phyloP scores from a whole-genome alignment of 2,329 filamentous ascomycete genomes.

The Colletotrichum viniferum region DNA sequence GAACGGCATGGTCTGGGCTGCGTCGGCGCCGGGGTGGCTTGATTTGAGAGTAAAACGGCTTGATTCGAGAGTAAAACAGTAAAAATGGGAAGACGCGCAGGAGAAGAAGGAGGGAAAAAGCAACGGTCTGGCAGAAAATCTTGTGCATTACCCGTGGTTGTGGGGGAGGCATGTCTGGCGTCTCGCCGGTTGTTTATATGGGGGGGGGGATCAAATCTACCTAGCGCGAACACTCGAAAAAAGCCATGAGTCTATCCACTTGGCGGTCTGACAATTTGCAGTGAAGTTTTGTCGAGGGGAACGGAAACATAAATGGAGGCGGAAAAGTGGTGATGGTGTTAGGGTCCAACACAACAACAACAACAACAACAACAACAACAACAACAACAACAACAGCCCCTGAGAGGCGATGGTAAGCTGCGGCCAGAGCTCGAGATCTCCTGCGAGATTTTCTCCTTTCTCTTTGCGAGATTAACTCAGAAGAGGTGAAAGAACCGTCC shows the following conservation, averaged over 20 bases:
- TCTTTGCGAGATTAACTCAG: neutral
- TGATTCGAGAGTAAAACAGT: neutral
- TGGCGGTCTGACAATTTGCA: neutral
- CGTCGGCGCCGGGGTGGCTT: neutral
- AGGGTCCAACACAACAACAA: neutral
- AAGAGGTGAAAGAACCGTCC: neutral
- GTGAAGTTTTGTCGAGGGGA: neutral
- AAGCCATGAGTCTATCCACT: neutral
- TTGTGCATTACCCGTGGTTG: neutral
- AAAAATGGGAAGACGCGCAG: neutral
- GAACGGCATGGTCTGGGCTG: neutral
- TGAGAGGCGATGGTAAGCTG: neutral
- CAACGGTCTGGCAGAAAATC: neutral
- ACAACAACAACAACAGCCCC: too few species aligned
- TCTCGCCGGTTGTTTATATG: neutral
- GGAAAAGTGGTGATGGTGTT: neutral
- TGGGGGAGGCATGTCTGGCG: neutral
- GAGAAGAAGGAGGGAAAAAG: neutral
- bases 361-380: too few species aligned
- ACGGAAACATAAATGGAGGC: neutral
- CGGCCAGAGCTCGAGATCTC: neutral
- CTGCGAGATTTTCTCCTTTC: neutral
- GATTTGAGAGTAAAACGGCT: neutral
- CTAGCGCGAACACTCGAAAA: neutral
- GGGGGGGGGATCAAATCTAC: neutral